Evolutionary conservation across 805 yeast species (phyloP), one percentile per base, ranked within the genome.

Genomic region (Cyberlindnera mrakii): DNA sequence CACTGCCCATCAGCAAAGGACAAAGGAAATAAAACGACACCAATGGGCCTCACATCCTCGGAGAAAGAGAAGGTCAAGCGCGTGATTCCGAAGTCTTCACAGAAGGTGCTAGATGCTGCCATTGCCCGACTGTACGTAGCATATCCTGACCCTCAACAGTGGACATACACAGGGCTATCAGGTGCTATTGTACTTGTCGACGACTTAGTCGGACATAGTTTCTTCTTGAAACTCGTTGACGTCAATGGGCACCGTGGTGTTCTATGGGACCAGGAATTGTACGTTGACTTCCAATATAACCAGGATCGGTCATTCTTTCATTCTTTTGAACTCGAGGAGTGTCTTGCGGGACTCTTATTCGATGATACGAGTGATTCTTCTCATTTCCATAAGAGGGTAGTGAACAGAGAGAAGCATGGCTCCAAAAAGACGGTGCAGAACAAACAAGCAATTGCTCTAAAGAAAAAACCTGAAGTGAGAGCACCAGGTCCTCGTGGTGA

Each of bases 261-360:
- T 0, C 51, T 93, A 0, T 93, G 99, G 99, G 99, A 93, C 63
- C 99, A 93, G 63, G 99, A 93, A 63, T 65, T 93, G 39, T 91
- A 86, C 56, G 81, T 87, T 11, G 83, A 86, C 55, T 89, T 93
- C 62, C 82, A 82, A 53, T 93, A 93, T 64, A 78, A 85, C 58
- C 98, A 93, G 63, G 99, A 93, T 63, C 76, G 99, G 29, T 80
- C 95, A 33, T 93, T 87, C 64, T 93, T 93, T 72, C 98, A 93
- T 62, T 74, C 95, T 6, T 93, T 93, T 66, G 99, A 93, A 67
- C 70, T 88, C 37, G 98, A 93, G 54, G 95, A 86, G 18, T 90
- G 96, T 59, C 73, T 72, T 41, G 89, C 80, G 10, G 99, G 98
- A 0, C 69, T 93, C 18, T 65, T 93, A 40, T 93, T 93, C 62